These are phyloP conservation scores for Fusarium nygamai DNA, from an alignment of 2,329 filamentous ascomycete species.

Conservation along the genomic window DNA sequence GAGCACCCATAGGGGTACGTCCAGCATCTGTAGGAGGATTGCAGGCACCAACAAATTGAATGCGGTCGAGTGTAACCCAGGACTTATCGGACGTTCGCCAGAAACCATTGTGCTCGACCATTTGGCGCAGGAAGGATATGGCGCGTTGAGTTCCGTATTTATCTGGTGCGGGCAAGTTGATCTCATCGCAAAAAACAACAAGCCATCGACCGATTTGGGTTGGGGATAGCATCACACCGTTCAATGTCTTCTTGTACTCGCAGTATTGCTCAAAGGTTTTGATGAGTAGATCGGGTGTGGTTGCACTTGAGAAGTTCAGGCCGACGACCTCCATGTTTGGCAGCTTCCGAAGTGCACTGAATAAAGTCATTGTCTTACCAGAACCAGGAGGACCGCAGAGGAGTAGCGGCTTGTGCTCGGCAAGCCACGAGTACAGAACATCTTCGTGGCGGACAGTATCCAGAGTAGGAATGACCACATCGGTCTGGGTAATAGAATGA, in stretches of 20 bases:
- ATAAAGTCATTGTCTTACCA: conserved; percentile 99
- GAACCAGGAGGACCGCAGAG: conserved; percentile 98
- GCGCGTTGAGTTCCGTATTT: conserved; percentile 97
- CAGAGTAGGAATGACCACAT: conserved; percentile 96
- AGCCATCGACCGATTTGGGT: conserved; percentile 98
- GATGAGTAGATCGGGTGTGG: conserved; percentile 95
- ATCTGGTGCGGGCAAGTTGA: conserved; percentile 97
- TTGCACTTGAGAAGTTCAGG: conserved; percentile 99
- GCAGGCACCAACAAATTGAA: conserved; percentile 98
- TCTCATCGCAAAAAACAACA: conserved; percentile 98
- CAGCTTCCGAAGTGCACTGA: conserved; percentile 94
- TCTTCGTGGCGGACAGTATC: conserved; percentile 98
- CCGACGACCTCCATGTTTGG: conserved; percentile 99
- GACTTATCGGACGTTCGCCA: conserved; percentile 98
- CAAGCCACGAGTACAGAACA: conserved; percentile 99
- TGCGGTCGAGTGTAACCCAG: conserved; percentile 97
- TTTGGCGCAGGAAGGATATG: conserved; percentile 95
- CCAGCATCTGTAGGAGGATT: conserved; percentile 98
- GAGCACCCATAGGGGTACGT: conserved; percentile 89
- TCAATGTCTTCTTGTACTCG: conserved; percentile 98
- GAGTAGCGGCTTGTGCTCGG: conserved; percentile 95
- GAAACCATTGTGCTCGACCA: conserved; percentile 99
- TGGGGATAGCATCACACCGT: conserved; percentile 93
- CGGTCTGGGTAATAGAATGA: conserved; percentile 96
- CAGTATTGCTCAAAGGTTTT: conserved; percentile 99